Evolutionary conservation across 1,284 basidiomycete species (phyloP), one percentile per base, ranked within the genome.

Genomic region (Cerrena zonata): DNA sequence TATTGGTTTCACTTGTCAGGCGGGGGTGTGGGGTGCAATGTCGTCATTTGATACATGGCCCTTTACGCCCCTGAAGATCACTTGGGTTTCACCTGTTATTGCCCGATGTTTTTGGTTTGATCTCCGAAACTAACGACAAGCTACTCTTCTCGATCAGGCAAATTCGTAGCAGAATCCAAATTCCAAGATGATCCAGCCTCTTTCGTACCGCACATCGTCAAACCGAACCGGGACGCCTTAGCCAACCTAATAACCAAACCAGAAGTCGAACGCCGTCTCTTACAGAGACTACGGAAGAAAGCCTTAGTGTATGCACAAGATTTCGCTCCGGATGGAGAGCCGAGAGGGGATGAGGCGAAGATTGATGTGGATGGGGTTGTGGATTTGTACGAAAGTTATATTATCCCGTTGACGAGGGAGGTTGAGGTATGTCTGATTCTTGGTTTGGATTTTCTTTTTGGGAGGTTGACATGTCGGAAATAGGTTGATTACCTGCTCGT

Each of bases 131-230:
- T n/a, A n/a, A n/a, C n/a, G n/a, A n/a, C n/a, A n/a, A n/a, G n/a
- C n/a, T n/a, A n/a, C n/a, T n/a, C n/a, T n/a, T n/a, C n/a, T n/a
- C n/a, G n/a, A 43, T 5, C 65, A 97, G 94, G 95, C 54, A 98
- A 98, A 80, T 99, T 99, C 67, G 96, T 99, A 10, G 92, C 92
- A 3, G 96, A 99, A 70, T 89, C 89, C 49, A 99, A 99, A 68
- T 99, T 99, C 75, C 70, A 80, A 18, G 78, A 82, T 26, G 76
- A 90, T 55, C 95, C 96, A 7, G 77, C 86, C 23, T 83, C 85
- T 12, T 99, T 98, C 68, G 82, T 99, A 55, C 90, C 91, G 0
- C 91, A 93, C 68, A 99, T 99, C 63, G 78, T 79, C 42, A 76
- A 78, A 1, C 84, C 83, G 2, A 89, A 99, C 68, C 79, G 79